These are phyloP conservation scores for Angomonas desouzai DNA, from an alignment of 208 protist species.

Conservation along the genomic window DNA sequence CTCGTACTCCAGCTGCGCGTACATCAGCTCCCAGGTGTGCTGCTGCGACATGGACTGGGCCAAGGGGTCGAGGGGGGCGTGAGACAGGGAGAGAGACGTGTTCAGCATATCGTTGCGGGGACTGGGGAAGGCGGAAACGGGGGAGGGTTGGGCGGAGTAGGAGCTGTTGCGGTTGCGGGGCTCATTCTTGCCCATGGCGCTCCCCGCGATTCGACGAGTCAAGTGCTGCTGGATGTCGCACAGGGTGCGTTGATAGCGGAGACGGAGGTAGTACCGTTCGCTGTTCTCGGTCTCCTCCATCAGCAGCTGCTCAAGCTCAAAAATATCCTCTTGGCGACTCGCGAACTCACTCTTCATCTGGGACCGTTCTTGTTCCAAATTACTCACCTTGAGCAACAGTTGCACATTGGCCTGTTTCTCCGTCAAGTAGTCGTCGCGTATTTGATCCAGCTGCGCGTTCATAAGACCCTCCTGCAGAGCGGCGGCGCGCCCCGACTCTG, in stretches of 20 bases:
- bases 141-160: slow-evolving; percentile 1
- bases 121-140: background rate
- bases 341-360: slow-evolving; percentile 26
- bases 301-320: slow-evolving; percentile 64
- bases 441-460: slow-evolving; percentile 35
- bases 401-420: slow-evolving; percentile 78
- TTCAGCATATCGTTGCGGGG: background rate
- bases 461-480: slow-evolving; percentile 25
- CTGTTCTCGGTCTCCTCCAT: slow-evolving; percentile 74
- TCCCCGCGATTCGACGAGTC: slow-evolving; percentile 12
- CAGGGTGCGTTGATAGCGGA: slow-evolving; percentile 45
- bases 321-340: slow-evolving; percentile 30
- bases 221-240: slow-evolving; percentile 32
- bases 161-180: background rate
- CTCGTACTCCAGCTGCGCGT: slow-evolving; percentile 31
- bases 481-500: slow-evolving; percentile 23
- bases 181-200: background rate
- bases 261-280: slow-evolving; percentile 61
- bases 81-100: background rate
- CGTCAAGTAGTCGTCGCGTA: slow-evolving; percentile 49
- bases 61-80: background rate
- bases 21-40: slow-evolving; percentile 16
- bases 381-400: slow-evolving; percentile 54
- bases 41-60: slow-evolving; percentile 5
- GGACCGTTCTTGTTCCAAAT: slow-evolving; percentile 44